phyloP scores from a whole-genome alignment of 768 basidiomycete genomes.

The Albatrellus ellisii region DNA sequence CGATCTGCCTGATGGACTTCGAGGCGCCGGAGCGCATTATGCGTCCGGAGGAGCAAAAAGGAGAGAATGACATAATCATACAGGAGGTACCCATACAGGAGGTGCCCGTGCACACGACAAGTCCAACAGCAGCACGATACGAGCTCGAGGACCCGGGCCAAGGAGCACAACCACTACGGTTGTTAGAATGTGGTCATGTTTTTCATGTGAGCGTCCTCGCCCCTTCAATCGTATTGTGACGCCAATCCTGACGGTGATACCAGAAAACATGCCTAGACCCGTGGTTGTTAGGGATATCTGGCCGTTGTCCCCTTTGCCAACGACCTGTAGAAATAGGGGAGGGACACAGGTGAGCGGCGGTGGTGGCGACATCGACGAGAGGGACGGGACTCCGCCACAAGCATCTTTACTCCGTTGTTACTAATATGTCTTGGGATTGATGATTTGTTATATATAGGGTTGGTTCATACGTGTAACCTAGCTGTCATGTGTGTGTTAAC shows the following conservation, averaged over 20 bases:
- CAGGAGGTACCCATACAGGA: not conserved
- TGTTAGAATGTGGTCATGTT: conserved; percentile 73
- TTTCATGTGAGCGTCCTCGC: conserved; percentile 58
- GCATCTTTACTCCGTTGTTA: conserved; percentile 6
- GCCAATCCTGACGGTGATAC: conserved; percentile 5
- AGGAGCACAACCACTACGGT: conserved; percentile 62
- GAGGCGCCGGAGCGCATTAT: conserved; percentile 45
- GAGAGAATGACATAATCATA: not conserved
- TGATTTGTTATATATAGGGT: conserved; percentile 13
- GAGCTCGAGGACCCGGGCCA: conserved; percentile 61
- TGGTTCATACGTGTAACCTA: too few species aligned
- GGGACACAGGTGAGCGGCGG: conserved; percentile 22
- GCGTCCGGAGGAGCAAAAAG: conserved; percentile 20
- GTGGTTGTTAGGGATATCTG: conserved; percentile 77
- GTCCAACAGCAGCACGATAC: conserved; percentile 28
- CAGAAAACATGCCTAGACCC: conserved; percentile 85
- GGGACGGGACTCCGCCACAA: not conserved
- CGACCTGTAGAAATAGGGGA: conserved; percentile 45
- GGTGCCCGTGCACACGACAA: too few species aligned
- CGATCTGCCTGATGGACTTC: conserved; percentile 78
- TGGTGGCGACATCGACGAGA: conserved; percentile 16
- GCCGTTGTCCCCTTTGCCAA: conserved; percentile 83
- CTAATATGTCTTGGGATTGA: conserved; percentile 9
- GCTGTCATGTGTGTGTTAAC: too few species aligned
- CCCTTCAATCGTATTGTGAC: not conserved